phyloP scores from a whole-genome alignment of 129 eudicot species.

The Lactuca sativa region DNA sequence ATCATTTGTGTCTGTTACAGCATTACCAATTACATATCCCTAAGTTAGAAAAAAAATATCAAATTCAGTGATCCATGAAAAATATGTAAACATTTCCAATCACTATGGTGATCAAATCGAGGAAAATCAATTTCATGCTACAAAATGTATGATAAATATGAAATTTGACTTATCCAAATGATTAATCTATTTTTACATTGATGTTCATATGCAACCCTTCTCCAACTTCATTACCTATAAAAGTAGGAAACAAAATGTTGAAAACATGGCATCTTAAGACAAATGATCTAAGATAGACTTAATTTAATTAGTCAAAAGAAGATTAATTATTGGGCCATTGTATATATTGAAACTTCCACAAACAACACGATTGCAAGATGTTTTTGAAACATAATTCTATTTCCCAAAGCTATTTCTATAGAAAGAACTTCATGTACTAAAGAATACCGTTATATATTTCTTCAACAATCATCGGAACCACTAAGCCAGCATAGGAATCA shows the following conservation, averaged over 20 bases:
- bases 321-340: no score
- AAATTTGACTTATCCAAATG: not conserved
- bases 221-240: not conserved
- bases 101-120: no score
- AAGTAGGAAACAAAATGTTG: not conserved
- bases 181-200: not conserved
- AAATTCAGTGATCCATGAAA: constrained; percentile 9
- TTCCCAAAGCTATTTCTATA: not conserved
- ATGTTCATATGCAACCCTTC: not conserved
- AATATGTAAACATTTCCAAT: no score
- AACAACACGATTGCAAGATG: no score
- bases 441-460: constrained; percentile 15
- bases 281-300: no score
- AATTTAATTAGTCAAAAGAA: no score
- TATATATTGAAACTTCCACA: no score
- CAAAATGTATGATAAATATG: not conserved
- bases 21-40: constrained; percentile 37
- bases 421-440: not conserved
- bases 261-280: no score
- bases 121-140: no score
- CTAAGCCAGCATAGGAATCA: constrained; percentile 23
- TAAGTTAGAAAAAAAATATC: not conserved
- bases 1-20: not conserved
- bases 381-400: no score
- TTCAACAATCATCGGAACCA: constrained; percentile 10